These are phyloP conservation scores for Ophiostoma novo-ulmi DNA, from an alignment of 2,329 filamentous ascomycete genomes.

Conservation along the genomic window DNA sequence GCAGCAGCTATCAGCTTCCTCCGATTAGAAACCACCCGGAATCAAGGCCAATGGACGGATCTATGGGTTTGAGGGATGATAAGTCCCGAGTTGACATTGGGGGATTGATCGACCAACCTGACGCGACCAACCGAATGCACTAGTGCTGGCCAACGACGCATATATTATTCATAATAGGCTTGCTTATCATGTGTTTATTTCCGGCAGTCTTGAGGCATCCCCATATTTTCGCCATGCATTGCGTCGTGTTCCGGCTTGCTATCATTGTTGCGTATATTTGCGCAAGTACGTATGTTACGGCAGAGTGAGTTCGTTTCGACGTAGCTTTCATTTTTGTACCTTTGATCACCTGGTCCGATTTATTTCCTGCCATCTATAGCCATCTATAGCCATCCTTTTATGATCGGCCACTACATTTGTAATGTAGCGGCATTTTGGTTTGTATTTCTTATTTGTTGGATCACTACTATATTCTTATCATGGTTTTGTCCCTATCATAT, in stretches of 20 bases:
- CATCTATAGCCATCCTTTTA: background rate
- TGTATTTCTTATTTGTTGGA: background rate
- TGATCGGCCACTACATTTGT: background rate
- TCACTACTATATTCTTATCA: background rate
- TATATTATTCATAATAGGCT: no score
- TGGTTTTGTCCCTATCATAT: background rate
- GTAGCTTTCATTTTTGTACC: background rate
- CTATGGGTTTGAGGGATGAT: constrained; percentile 38
- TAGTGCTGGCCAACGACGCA: background rate
- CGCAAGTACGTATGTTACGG: background rate
- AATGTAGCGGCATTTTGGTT: background rate
- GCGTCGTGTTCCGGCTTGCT: constrained; percentile 12
- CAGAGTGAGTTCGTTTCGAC: background rate
- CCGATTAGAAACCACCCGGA: constrained; percentile 44
- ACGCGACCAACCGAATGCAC: constrained; percentile 30
- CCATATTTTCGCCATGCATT: background rate
- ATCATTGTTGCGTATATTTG: background rate
- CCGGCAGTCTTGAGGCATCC: background rate
- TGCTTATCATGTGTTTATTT: no score
- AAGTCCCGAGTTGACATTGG: constrained; percentile 56
- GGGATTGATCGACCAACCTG: constrained; percentile 56
- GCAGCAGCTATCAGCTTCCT: constrained; percentile 42
- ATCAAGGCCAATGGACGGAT: background rate
- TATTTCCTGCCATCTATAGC: background rate
- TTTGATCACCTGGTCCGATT: background rate